These are phyloP conservation scores for Gossypium turneri DNA, from an alignment of 345 rosid genomes.

Conservation along the genomic window DNA sequence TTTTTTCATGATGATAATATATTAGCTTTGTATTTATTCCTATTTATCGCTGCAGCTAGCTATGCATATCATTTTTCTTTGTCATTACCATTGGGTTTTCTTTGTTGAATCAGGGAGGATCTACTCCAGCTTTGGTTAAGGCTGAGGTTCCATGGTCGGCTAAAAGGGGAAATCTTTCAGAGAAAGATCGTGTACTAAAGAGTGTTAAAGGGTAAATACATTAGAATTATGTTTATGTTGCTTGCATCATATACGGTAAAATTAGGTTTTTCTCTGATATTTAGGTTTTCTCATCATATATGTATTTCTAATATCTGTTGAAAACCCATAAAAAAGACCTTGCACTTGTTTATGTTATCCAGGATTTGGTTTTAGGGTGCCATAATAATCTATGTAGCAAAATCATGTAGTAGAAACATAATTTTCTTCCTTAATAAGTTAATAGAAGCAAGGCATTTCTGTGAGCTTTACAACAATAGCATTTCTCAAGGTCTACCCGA, in stretches of 20 bases:
- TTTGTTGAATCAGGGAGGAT: slow-evolving; percentile 55
- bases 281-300: neutral
- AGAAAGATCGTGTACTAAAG: slow-evolving; percentile 77
- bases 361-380: neutral
- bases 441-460: neutral
- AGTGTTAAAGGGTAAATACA: slow-evolving; percentile 76
- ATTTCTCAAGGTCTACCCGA: neutral
- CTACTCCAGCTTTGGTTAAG: slow-evolving; percentile 61
- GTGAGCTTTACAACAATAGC: neutral
- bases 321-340: neutral
- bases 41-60: neutral
- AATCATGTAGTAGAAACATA: neutral
- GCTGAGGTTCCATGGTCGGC: slow-evolving; percentile 97
- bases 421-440: neutral
- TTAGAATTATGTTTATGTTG: neutral
- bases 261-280: neutral
- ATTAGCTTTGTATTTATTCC: neutral
- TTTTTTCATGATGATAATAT: neutral
- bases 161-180: slow-evolving; percentile 72
- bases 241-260: neutral
- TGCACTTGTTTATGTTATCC: neutral
- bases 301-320: neutral
- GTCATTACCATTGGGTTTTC: slow-evolving; percentile 1
- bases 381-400: neutral
- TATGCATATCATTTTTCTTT: neutral